Evolutionary conservation across 208 protist species (phyloP).

Genomic region (Trypanosomatidae sp.): DNA sequence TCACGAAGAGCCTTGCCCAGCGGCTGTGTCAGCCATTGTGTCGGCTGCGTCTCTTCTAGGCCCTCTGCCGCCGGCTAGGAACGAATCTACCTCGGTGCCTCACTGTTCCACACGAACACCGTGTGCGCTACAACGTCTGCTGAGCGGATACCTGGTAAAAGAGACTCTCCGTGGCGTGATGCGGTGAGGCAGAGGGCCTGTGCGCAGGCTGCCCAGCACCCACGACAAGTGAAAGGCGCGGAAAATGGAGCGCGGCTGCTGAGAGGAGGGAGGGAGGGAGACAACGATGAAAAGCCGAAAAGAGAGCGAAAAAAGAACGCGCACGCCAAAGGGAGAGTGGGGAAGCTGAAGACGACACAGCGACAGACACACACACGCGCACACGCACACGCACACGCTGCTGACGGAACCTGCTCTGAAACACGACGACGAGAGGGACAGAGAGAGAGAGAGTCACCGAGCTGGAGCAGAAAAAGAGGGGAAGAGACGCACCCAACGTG

Average conservation of each 20-base stretch:
- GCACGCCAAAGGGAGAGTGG: not conserved
- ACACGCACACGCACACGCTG: not conserved
- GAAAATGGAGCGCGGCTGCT: not conserved
- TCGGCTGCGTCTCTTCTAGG: no score
- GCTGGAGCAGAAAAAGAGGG: not conserved
- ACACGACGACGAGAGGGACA: not conserved
- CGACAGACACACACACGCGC: not conserved
- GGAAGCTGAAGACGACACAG: not conserved
- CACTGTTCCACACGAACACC: constrained; percentile 22
- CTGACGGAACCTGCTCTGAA: not conserved
- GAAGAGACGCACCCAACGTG: not conserved
- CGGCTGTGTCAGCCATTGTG: no score
- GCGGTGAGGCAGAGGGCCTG: not conserved
- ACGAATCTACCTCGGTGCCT: not conserved
- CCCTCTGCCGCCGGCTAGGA: not conserved
- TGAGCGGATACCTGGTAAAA: constrained; percentile 26
- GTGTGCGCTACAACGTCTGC: constrained; percentile 20
- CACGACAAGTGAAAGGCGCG: not conserved
- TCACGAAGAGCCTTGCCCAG: no score
- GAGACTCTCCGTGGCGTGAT: constrained; percentile 24
- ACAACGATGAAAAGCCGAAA: constrained; percentile 6
- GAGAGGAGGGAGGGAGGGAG: not conserved
- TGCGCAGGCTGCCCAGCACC: not conserved
- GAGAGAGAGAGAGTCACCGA: not conserved
- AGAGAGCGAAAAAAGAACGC: constrained; percentile 8